Evolutionary conservation across 257 asterid genomes (phyloP).

Genomic region (Henckelia pumila): DNA sequence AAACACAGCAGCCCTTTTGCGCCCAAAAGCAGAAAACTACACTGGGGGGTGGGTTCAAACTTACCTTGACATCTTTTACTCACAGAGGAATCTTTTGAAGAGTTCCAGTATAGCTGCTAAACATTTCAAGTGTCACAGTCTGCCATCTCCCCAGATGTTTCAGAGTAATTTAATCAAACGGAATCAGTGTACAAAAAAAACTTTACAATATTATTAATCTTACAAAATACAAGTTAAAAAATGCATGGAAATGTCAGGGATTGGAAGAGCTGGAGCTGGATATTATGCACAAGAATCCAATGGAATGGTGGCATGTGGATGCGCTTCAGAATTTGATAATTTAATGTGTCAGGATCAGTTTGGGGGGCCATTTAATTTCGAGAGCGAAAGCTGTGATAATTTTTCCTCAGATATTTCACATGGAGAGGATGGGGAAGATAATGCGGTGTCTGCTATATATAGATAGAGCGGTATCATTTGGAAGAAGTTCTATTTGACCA

Average conservation of each 20-base stretch:
- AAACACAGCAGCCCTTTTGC: slow-evolving; percentile 35
- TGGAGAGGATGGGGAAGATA: slow-evolving; percentile 47
- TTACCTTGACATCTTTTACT: slow-evolving; percentile 29
- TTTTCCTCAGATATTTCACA: slow-evolving; percentile 43
- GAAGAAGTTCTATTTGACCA: slow-evolving; percentile 2
- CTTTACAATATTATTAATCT: too few relatives aligned
- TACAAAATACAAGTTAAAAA: not conserved
- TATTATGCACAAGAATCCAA: slow-evolving; percentile 5
- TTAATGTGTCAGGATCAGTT: slow-evolving; percentile 1
- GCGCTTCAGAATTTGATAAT: slow-evolving; percentile 14
- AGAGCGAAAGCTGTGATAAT: slow-evolving; percentile 8
- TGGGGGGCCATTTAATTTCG: slow-evolving; percentile 22
- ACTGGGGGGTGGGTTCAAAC: slow-evolving; percentile 26
- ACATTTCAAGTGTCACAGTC: not conserved
- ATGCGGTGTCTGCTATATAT: slow-evolving; percentile 23
- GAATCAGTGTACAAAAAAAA: not conserved
- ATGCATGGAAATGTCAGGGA: not conserved
- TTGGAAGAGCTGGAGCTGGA: not conserved
- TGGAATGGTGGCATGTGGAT: slow-evolving; percentile 25
- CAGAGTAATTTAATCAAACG: not conserved
- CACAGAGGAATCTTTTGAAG: slow-evolving; percentile 44
- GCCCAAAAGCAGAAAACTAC: slow-evolving; percentile 27
- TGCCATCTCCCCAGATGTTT: not conserved
- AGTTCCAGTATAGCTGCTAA: slow-evolving; percentile 41
- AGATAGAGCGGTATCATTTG: slow-evolving; percentile 24